Evolutionary conservation across 169 alveolate species (phyloP).

Genomic region (Plasmodium vivax): DNA sequence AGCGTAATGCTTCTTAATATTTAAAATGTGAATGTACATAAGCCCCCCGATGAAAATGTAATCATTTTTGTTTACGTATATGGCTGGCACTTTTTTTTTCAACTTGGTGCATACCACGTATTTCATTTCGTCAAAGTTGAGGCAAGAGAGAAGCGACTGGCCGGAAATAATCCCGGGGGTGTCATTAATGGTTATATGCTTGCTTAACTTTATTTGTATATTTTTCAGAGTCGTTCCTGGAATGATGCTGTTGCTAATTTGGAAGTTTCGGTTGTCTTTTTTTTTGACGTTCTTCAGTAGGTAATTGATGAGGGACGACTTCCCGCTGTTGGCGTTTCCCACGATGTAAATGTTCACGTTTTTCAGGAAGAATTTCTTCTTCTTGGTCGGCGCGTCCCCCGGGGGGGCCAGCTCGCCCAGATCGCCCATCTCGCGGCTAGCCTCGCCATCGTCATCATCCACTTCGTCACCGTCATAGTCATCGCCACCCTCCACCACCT

Average conservation of each 20-base stretch:
- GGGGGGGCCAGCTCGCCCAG: background rate
- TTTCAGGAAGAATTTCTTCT: background rate
- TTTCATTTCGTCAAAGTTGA: constrained; percentile 77
- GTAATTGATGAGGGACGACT: constrained; percentile 45
- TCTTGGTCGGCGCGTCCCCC: background rate
- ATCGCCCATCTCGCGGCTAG: background rate
- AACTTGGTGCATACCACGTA: constrained; percentile 67
- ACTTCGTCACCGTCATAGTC: background rate
- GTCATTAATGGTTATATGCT: constrained; percentile 78
- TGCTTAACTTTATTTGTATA: constrained; percentile 77
- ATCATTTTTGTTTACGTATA: constrained; percentile 70
- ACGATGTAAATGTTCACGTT: constrained; percentile 43
- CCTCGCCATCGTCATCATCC: background rate
- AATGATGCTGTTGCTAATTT: constrained; percentile 78
- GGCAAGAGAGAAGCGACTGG: constrained; percentile 77
- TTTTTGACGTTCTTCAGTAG: constrained; percentile 28
- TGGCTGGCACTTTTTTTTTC: constrained; percentile 54
- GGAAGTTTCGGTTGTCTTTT: constrained; percentile 3
- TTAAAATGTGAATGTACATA: constrained; percentile 57
- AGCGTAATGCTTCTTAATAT: constrained; percentile 31
- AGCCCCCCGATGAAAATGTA: constrained; percentile 69
- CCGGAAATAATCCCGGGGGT: constrained; percentile 85
- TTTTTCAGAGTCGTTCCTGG: constrained; percentile 85
- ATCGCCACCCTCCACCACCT: too few relatives aligned
- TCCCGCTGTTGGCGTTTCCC: constrained; percentile 73